phyloP scores from a whole-genome alignment of 345 rosid genomes.

The Euphorbia lathyris region DNA sequence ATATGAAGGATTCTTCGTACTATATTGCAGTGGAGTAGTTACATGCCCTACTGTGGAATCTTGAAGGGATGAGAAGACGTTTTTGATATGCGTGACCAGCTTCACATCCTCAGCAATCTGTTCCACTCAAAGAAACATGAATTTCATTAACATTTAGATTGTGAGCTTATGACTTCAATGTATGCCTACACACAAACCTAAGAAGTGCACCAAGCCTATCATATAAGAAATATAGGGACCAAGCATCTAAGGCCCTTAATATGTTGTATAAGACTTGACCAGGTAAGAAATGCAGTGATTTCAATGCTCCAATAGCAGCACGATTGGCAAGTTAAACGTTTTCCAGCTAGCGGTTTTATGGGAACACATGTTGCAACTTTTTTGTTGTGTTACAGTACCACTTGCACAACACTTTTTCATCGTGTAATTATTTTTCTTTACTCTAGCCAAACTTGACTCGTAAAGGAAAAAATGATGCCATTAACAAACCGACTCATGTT shows the following conservation, averaged over 20 bases:
- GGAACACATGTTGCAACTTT: neutral
- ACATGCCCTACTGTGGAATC: slow-evolving; percentile 48
- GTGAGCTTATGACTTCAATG: neutral
- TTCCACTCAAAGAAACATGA: slow-evolving; percentile 22
- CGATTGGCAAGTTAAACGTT: neutral
- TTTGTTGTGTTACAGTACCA: neutral
- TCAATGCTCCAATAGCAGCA: neutral
- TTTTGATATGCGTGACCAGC: slow-evolving; percentile 58
- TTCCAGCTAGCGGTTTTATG: too few relatives aligned
- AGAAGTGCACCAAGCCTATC: neutral
- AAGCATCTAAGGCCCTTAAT: neutral
- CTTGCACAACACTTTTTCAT: neutral
- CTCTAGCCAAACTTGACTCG: neutral
- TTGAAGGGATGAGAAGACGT: slow-evolving; percentile 53
- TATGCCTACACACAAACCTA: neutral
- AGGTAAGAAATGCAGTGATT: neutral
- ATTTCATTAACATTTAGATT: slow-evolving; percentile 2
- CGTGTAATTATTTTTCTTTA: neutral
- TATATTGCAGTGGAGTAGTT: slow-evolving; percentile 37
- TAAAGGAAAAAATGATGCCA: neutral
- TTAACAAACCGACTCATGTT: neutral
- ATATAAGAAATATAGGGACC: neutral
- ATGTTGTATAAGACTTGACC: neutral
- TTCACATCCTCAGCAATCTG: slow-evolving; percentile 73
- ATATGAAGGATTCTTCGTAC: slow-evolving; percentile 39